Evolutionary conservation across 495 filamentous ascomycete species (phyloP).

Genomic region (Aspergillus wentii): DNA sequence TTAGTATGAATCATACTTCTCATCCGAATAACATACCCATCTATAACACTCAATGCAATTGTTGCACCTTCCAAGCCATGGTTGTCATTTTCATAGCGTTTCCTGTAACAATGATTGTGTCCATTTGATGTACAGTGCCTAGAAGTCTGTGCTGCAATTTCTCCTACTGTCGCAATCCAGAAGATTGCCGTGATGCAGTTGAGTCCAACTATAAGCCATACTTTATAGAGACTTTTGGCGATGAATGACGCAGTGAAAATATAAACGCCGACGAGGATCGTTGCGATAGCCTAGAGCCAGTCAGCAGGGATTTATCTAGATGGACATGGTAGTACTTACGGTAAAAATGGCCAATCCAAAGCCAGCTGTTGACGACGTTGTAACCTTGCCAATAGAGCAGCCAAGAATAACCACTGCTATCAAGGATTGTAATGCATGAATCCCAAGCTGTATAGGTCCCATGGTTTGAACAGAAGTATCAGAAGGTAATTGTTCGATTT

Average conservation of each 20-base stretch:
- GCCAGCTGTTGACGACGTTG: too few relatives aligned
- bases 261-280: neutral
- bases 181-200: neutral
- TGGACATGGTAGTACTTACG: too few relatives aligned
- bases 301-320: too few relatives aligned
- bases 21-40: too few relatives aligned
- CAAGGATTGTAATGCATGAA: too few relatives aligned
- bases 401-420: too few relatives aligned
- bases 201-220: neutral
- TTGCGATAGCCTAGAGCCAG: conserved; percentile 1
- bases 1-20: too few relatives aligned
- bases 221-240: neutral
- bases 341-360: too few relatives aligned
- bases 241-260: neutral
- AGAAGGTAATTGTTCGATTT: too few relatives aligned
- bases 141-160: neutral
- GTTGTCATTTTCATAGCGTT: neutral
- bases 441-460: too few relatives aligned
- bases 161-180: neutral
- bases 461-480: too few relatives aligned
- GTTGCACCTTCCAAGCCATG: neutral
- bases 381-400: too few relatives aligned
- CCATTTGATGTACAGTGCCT: neutral
- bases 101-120: neutral
- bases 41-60: neutral